Percentiles rank a stretch among this genome's conserved stretches.
Evolutionary conservation across 1,139 yeast genomes (phyloP).

Genomic region (Candida sanyaensis): DNA sequence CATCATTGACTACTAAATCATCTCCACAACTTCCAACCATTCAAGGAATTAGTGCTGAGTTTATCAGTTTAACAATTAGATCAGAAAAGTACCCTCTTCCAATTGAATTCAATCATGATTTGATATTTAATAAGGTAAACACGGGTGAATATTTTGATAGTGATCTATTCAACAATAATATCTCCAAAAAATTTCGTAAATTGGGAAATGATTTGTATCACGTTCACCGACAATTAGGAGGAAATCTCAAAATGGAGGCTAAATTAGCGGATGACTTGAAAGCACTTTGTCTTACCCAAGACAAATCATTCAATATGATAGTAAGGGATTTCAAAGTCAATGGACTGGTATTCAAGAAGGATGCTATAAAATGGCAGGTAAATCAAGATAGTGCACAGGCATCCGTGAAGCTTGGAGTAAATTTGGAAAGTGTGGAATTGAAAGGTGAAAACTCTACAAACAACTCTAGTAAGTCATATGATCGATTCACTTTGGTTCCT

Average conservation of each 20-base stretch:
- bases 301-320: constrained; percentile 27
- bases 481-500: constrained; percentile 34
- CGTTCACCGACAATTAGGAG: constrained; percentile 24
- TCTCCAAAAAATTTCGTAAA: too few relatives aligned
- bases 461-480: constrained; percentile 10
- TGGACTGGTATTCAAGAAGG: constrained; percentile 7
- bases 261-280: constrained; percentile 32
- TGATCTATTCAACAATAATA: constrained; percentile 25
- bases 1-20: constrained; percentile 6
- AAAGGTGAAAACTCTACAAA: constrained; percentile 11
- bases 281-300: constrained; percentile 27
- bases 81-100: constrained; percentile 37
- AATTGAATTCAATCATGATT: constrained; percentile 42
- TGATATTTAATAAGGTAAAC: constrained; percentile 28
- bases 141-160: constrained; percentile 17
- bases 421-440: constrained; percentile 11
- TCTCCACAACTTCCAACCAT: constrained; percentile 26
- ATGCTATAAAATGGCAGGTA: constrained; percentile 8
- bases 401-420: constrained; percentile 12
- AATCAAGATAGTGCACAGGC: constrained; percentile 3
- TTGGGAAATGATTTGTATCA: constrained; percentile 7
- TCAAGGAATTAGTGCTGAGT: constrained; percentile 30
- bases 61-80: constrained; percentile 34
- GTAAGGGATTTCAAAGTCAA: constrained; percentile 18
- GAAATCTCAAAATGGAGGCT: constrained; percentile 30